phyloP scores from a whole-genome alignment of 352 stramenopile genomes.

The Saprolegnia diclina region DNA sequence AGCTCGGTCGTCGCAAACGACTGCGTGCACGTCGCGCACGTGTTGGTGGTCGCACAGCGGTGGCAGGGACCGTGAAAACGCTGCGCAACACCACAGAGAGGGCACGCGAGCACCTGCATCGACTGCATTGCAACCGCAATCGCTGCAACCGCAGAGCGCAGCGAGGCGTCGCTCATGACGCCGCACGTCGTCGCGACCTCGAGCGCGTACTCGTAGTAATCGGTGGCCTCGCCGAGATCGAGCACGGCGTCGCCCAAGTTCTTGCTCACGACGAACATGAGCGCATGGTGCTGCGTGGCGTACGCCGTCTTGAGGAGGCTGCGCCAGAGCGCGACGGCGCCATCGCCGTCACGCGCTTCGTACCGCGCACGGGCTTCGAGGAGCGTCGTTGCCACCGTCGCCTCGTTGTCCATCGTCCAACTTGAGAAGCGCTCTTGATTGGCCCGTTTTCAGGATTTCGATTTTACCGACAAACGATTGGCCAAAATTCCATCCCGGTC shows the following conservation, averaged over 20 bases:
- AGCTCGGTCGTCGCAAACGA: slow-evolving; percentile 27
- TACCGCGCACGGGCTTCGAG: slow-evolving; percentile 35
- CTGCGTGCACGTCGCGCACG: slow-evolving; percentile 52
- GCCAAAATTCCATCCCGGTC: not conserved
- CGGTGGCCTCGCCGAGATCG: slow-evolving; percentile 21
- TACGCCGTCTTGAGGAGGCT: slow-evolving; percentile 46
- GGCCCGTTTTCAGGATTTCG: not conserved
- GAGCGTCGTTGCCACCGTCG: not conserved
- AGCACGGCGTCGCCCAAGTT: slow-evolving; percentile 51
- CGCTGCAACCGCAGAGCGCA: not conserved
- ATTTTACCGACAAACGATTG: not conserved
- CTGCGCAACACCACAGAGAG: slow-evolving; percentile 33
- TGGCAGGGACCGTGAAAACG: slow-evolving; percentile 30
- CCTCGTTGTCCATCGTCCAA: not conserved
- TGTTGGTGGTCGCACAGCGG: not conserved
- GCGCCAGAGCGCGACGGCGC: slow-evolving; percentile 47
- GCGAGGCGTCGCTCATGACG: not conserved
- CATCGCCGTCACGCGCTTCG: slow-evolving; percentile 32
- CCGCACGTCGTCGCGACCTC: slow-evolving; percentile 29
- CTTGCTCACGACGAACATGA: slow-evolving; percentile 59
- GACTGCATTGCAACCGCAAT: slow-evolving; percentile 28
- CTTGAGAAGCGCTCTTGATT: not conserved
- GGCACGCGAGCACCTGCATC: slow-evolving; percentile 33
- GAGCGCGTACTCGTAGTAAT: slow-evolving; percentile 44
- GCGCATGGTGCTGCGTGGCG: slow-evolving; percentile 40